Evolutionary conservation across 352 stramenopile genomes (phyloP), one percentile per base, ranked within the genome.

Genomic region (Thraustochytrium sp.): DNA sequence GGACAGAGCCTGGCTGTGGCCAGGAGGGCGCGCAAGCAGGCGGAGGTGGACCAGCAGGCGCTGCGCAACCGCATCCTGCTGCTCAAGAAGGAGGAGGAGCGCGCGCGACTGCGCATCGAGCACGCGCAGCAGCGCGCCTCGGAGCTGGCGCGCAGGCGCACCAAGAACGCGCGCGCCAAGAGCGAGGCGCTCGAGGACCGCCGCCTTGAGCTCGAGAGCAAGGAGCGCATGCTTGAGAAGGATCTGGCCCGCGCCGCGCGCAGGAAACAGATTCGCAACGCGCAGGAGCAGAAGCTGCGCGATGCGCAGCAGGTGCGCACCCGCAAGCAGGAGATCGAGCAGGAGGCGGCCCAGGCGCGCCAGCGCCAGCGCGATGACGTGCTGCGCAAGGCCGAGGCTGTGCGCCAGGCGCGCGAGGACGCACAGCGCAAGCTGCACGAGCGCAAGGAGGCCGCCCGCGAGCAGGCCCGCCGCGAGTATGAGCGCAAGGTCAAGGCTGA

Each of bases 71-170:
- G 85, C 38, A 88, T 88, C 56, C 44, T 82, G 18, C 59, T 88
- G 16, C 59, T 88, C 23, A 86, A 87, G 37, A 88, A 88, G 84
- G 85, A 88, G 72, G 85, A 88, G 36, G 63, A 73, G 37, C 42
- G 75, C 9, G 85, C 85, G 23, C 44, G 48, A 31, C 80, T 82
- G 34, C 87, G 86, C 38, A 88, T 88, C 53, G 26, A 77, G 1
- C 76, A 87, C 44, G 87, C 85, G 3, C 86, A 87, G 82, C 2
- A 42, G 36, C 72, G 85, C 3, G 73, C 78, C 26, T 42, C 74
- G 8, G 64, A 88, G 34, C 68, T 86, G 40, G 51, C 82, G 26
- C 16, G 26, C 40, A 63, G 85, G n/a, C 72, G 85, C 73, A 76
- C 62, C 38, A 85, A 86, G 44, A 87, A 88, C 68, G 49, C 86